Evolutionary conservation across 257 asterid genomes (phyloP), one percentile per base, ranked within the genome.

Genomic region (Nicotiana tomentosiformis): DNA sequence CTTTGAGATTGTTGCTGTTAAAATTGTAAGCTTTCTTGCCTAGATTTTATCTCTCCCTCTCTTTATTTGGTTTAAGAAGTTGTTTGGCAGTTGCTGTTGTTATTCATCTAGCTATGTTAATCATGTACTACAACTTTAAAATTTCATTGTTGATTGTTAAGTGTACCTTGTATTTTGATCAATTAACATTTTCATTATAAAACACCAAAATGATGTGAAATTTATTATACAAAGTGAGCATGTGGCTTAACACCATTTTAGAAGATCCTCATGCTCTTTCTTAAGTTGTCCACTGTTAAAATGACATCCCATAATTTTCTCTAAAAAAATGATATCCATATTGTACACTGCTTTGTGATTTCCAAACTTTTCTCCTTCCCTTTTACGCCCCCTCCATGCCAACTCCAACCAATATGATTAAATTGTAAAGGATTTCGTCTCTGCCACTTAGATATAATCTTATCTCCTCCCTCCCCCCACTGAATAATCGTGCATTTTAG

Each of bases 1-100:
- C 43, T 91, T 89, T 77, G 98, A 93, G 92, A 93, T 93, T 89
- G 97, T 95, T 29, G 98, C 98, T 51, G 91, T 95, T 82, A 95
- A 95, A 90, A 93, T 95, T 74, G 98, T 95, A 92, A 92, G 98
- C 87, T 82, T 39, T 53, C 72, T 53, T 20, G 33, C 64, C 51
- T 77, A 17, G 51, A 43, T 15, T 12, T 60, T 10, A 8, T 23
- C 14, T 35, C 20, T 37, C 8, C 16, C 20, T 37, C 17, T 43
- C 30, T 70, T 39, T 46, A 4, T 33, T 67, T 43, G 29, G 12
- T 14, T 20, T 16, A 43, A 55, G 20, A 72, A 72, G 35, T 6
- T 70, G 65, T 58, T 58, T 18, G 65, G 65, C 29, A 58, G 65
- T 18, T 57, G 20, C 20, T 57, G 62, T 39, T 18, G 66, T 7